Evolutionary conservation across 2,329 filamentous ascomycete species (phyloP), one percentile per base, ranked within the genome.

Genomic region (Tolypocladium endophyticum): DNA sequence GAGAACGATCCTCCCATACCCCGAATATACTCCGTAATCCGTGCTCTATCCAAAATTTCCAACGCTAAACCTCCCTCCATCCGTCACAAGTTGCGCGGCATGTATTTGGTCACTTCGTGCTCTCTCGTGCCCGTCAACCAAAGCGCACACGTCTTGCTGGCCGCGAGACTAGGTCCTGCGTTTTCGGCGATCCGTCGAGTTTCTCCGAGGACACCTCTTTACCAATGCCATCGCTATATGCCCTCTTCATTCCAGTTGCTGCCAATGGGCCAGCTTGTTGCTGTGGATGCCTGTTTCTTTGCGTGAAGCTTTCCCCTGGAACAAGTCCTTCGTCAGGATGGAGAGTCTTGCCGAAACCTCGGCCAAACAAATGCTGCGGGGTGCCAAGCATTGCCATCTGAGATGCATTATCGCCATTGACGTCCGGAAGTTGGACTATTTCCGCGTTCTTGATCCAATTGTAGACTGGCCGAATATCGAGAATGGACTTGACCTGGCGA

Each of bases 401-500:
- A 7, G 74, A 74, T 18, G 75, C 66, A 6, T 74, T 74, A 11
- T 74, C 68, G 3, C 47, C 59, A 23, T 68, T 64, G 8, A 63
- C 66, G 9, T 66, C 60, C 2, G 67, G 66, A 23, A 74, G 61
- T 12, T 70, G 65, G 30, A 76, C 66, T 55, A 86, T 80, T 56
- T 69, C 74, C 1, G 78, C 76, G 58, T 83, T 79, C 60, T 77
- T 72, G 47, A 87, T 83, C 83, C 83, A 87, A 61, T 83, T 77
- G 65, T 82, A 84, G 56, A 87, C 81, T 0, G 76, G 75, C 28
- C 74, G 70, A 64, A 86, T 81, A 61, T 86, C 83, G 6, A 86
- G 68, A n/a, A 86, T 78, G 6, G 75, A 77, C 65, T 81, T 84
- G 63, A 79, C 78, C 58, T 76, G 77, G 55, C 77, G 76, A 62